Percentiles rank a stretch among this genome's conserved stretches.
Conservation (phyloP, 2,329 filamentous ascomycete species). For the Pseudocercospora vitis region DNA sequence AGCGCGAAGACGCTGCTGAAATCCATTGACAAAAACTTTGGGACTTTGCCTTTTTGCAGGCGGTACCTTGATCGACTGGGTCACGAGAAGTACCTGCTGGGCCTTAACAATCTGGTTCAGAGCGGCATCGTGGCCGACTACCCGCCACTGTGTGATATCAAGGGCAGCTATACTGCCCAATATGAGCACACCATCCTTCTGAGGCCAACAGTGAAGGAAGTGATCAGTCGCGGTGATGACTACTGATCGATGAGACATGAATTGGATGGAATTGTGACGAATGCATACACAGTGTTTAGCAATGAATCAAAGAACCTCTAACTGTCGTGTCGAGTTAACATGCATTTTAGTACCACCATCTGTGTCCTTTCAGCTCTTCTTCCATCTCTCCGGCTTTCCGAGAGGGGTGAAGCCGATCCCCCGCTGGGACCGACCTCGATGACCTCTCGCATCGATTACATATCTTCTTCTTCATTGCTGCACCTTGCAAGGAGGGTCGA, state of each 20-base stretch:
- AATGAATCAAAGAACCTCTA: background rate
- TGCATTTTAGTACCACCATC: background rate
- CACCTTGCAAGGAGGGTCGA: background rate
- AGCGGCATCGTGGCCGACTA: constrained; percentile 60
- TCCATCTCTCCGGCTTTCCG: constrained; percentile 3
- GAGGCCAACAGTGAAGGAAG: constrained; percentile 44
- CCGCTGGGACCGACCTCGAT: background rate
- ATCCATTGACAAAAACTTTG: constrained; percentile 63
- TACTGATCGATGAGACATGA: constrained; percentile 28
- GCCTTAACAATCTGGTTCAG: constrained; percentile 58
- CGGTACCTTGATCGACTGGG: constrained; percentile 66
- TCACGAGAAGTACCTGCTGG: constrained; percentile 58
- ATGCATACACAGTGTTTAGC: background rate
- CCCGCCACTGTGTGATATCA: constrained; percentile 56
- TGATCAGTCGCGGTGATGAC: constrained; percentile 44
- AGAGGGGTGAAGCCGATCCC: background rate
- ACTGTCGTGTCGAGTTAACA: background rate
- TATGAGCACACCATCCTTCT: constrained; percentile 58
- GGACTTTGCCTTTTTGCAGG: constrained; percentile 61
- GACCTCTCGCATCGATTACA: background rate
- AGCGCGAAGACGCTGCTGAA: constrained; percentile 59
- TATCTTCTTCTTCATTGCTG: background rate
- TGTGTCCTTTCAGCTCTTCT: background rate
- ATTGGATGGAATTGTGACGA: background rate
- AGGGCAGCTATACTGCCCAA: constrained; percentile 64